Percentiles rank a stretch among this genome's conserved stretches.
These are phyloP conservation scores for Ganoderma resinaceum DNA, from an alignment of 1,284 basidiomycete genomes.

Conservation along the genomic window DNA sequence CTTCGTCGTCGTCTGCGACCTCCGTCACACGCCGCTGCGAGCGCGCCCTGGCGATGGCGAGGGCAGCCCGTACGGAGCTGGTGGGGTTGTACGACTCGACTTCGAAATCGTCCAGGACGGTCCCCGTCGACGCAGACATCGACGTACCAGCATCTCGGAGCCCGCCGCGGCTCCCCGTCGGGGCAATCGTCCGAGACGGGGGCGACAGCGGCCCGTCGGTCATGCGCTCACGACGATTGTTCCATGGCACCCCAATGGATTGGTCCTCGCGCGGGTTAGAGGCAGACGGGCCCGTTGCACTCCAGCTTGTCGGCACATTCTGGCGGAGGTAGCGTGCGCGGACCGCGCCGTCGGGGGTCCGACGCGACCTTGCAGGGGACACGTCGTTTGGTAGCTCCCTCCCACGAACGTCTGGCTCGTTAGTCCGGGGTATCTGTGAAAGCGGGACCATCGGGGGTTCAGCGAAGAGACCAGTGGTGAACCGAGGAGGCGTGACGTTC, in stretches of 20 bases:
- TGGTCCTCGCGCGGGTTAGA: conserved; percentile 7
- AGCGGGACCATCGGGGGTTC: not conserved
- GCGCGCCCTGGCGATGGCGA: conserved; percentile 17
- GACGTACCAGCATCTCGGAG: not conserved
- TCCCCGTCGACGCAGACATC: not conserved
- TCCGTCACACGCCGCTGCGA: not conserved
- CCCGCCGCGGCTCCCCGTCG: not conserved
- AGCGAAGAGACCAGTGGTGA: not conserved
- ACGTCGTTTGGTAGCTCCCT: not conserved
- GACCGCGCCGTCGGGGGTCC: conserved; percentile 1
- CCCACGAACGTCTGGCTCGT: conserved; percentile 1
- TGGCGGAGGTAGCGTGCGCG: conserved; percentile 17
- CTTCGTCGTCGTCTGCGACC: conserved; percentile 10
- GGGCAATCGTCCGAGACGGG: conserved; percentile 2
- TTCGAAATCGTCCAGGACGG: not conserved
- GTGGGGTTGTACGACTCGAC: not conserved
- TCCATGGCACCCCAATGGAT: not conserved
- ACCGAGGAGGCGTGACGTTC: not conserved
- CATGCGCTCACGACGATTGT: not conserved
- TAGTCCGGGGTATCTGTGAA: not conserved
- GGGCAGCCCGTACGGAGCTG: conserved; percentile 11
- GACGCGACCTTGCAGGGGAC: not conserved
- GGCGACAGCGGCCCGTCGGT: conserved; percentile 9
- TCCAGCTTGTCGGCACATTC: conserved; percentile 9
- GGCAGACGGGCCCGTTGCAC: not conserved